Conservation (phyloP, 768 basidiomycete genomes). For the Jaapia argillacea region DNA sequence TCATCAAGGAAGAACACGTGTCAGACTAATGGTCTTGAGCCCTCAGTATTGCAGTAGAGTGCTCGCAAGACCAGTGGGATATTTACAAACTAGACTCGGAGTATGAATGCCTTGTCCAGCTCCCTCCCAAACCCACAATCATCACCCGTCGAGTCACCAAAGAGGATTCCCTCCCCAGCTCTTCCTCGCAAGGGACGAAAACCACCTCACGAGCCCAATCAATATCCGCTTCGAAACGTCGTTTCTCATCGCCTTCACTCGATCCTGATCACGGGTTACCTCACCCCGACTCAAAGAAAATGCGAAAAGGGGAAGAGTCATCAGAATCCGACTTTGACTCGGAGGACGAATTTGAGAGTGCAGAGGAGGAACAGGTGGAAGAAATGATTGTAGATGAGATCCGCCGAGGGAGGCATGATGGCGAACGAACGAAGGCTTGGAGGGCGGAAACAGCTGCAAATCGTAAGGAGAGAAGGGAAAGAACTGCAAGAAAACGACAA, state of each 20-base stretch:
- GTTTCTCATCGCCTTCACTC: conserved; percentile 6
- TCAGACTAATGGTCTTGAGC: not conserved
- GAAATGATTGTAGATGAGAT: conserved; percentile 35
- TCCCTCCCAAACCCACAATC: conserved; percentile 13
- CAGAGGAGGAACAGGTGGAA: conserved; percentile 35
- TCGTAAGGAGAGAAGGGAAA: conserved; percentile 19
- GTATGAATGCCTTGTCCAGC: conserved; percentile 55
- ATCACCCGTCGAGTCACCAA: conserved; percentile 13
- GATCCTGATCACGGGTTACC: conserved; percentile 1
- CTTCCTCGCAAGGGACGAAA: conserved; percentile 6
- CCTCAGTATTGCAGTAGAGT: conserved; percentile 31
- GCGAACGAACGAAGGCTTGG: conserved; percentile 13
- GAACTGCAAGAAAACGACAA: conserved; percentile 7
- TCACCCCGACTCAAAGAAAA: too few species aligned
- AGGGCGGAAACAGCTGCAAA: conserved; percentile 21
- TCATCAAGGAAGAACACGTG: not conserved
- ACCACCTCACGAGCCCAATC: too few species aligned
- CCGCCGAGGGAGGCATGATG: too few species aligned
- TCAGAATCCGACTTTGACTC: not conserved
- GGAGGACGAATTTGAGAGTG: conserved; percentile 10
- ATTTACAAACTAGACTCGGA: conserved; percentile 71
- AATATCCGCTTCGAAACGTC: conserved; percentile 1
- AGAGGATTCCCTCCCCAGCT: conserved; percentile 1
- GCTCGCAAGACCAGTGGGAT: conserved; percentile 77
- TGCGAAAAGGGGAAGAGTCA: too few species aligned